Base-by-base conservation (phyloP, 169 alveolate genomes). In the Eimeria acervulina region DNA sequence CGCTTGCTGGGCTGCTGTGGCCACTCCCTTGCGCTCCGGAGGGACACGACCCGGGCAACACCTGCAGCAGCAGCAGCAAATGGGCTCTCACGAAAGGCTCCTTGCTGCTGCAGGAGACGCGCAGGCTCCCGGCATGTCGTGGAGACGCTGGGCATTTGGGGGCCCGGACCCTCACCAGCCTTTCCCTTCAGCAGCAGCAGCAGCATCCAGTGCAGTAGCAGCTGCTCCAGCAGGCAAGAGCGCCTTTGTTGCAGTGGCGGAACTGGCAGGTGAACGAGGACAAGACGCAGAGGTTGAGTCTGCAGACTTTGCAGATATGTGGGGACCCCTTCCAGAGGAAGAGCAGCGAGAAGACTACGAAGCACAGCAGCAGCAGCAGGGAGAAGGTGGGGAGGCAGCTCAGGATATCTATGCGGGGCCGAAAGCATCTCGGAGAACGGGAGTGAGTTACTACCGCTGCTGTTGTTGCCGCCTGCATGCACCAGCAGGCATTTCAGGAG, bases 91-190 rank as follows among this genome's bases (percentile, higher is more conserved):
- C 90, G 90, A 81, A 81, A 47, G 70, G 90, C 70, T 52, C 8
- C 90, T 81, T n/a, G 90, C 89, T 51, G 89, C 89, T 44, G 31
- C 70, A n/a, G 90, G 72, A 17, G 90, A 81, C 1, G n/a, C 72
- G 2, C 63, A 31, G n/a, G 90, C 90, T 51, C 90, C 90, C 15
- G 90, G 90, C 90, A 81, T 81, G 90, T 81, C 90, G 72, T 81
- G 90, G 90, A 81, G 90, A 28, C 90, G 90, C 51, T 81, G 90
- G 90, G 90, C 90, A 13, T 81, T 81, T 51, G 90, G 90, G 6
- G 70, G 61, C 70, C 40, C 90, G 28, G 66, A 31, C 51, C n/a
- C 31, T 13, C 63, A 44, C 23, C 26, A 40, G 63, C 87, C 90
- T 26, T 26, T 51, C 28, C 61, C 52, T 5, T 76, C 87, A 40